Evolutionary conservation across 352 stramenopile species (phyloP).

Genomic region (Phytophthora sp.): DNA sequence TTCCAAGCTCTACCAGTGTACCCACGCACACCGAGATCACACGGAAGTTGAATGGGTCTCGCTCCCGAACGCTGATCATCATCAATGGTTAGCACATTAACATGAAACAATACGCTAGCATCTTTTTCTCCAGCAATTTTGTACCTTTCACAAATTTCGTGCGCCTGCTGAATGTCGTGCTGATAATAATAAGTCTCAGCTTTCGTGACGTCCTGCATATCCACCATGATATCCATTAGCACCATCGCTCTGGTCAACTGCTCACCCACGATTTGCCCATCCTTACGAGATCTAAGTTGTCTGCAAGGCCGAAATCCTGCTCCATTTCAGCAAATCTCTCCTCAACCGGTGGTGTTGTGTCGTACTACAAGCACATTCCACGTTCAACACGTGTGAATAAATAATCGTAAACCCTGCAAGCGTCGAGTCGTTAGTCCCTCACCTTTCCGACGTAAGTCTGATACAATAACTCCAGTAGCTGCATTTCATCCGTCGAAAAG

Average conservation of each 20-base stretch:
- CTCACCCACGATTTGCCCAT: background rate
- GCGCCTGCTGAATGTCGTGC: slow-evolving; percentile 80
- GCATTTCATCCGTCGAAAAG: slow-evolving; percentile 66
- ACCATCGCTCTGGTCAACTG: background rate
- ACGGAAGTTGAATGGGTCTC: slow-evolving; percentile 84
- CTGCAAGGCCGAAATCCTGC: slow-evolving; percentile 52
- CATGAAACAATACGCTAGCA: background rate
- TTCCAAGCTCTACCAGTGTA: slow-evolving; percentile 91
- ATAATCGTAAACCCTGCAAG: background rate
- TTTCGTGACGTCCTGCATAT: slow-evolving; percentile 68
- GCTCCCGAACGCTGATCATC: slow-evolving; percentile 58
- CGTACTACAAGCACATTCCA: slow-evolving; percentile 55
- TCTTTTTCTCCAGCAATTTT: background rate
- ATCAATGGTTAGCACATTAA: background rate
- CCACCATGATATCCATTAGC: slow-evolving; percentile 18
- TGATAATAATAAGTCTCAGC: slow-evolving; percentile 88
- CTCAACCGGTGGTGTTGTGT: slow-evolving; percentile 50
- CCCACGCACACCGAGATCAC: slow-evolving; percentile 88
- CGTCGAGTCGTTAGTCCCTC: background rate
- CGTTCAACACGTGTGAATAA: background rate
- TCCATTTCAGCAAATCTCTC: slow-evolving; percentile 74
- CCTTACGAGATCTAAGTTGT: slow-evolving; percentile 75
- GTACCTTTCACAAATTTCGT: slow-evolving; percentile 82
- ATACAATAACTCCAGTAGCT: slow-evolving; percentile 70
- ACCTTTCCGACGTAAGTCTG: slow-evolving; percentile 74